phyloP scores from a whole-genome alignment of 495 filamentous ascomycete genomes.

The Cenococcum geophilum region DNA sequence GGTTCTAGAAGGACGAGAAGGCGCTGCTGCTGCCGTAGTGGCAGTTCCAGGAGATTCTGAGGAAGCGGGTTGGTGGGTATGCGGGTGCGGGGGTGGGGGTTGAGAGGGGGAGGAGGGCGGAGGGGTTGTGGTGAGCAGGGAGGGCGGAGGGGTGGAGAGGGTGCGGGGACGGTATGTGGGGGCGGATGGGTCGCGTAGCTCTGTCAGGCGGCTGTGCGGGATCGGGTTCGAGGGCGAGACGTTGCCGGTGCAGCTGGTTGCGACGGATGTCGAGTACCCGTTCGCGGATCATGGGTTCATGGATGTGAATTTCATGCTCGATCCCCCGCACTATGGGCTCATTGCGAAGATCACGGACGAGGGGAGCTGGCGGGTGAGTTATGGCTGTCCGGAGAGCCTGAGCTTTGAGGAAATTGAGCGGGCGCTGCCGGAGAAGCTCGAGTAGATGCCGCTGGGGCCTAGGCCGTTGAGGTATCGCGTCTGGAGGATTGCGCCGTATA shows the following conservation, averaged over 20 bases:
- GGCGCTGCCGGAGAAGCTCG: constrained; percentile 12
- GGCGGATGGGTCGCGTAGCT: constrained; percentile 14
- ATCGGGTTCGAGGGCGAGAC: constrained; percentile 7
- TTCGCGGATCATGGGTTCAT: neutral
- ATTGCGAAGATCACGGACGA: neutral
- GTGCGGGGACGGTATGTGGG: neutral
- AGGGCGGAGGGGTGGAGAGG: neutral
- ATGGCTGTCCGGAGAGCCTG: constrained; percentile 8
- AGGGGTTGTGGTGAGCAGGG: neutral
- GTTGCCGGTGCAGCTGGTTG: constrained; percentile 11
- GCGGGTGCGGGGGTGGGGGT: too few species aligned
- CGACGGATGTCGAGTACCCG: constrained; percentile 14
- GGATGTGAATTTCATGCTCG: constrained; percentile 2
- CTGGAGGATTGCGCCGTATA: constrained; percentile 19
- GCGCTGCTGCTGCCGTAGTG: constrained; percentile 19
- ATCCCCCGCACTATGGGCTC: neutral
- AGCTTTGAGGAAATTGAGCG: constrained; percentile 9
- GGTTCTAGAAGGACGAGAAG: constrained; percentile 6
- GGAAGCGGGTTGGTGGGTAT: constrained; percentile 6
- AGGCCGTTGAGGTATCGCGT: constrained; percentile 12
- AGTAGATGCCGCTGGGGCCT: neutral
- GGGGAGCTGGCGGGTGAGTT: constrained; percentile 18
- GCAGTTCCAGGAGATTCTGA: constrained; percentile 15
- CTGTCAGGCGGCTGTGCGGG: neutral
- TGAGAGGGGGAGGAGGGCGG: neutral